These are phyloP conservation scores for Ceratocystis diversiconidia DNA, from an alignment of 2,329 filamentous ascomycete genomes.

Conservation along the genomic window DNA sequence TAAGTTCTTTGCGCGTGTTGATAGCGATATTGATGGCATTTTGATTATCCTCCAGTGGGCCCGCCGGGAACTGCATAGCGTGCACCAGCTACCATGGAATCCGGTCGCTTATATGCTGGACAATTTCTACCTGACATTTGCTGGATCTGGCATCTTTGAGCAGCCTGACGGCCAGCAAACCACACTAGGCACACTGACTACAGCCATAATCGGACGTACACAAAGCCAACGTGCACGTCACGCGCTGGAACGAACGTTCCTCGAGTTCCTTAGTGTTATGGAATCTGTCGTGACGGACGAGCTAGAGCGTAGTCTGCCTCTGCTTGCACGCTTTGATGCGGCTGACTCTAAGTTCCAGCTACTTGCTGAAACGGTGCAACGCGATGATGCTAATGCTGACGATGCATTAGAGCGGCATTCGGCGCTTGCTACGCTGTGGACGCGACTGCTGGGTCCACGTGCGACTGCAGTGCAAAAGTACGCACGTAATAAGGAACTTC, in stretches of 20 bases:
- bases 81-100: slow-evolving; percentile 45
- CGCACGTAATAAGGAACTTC: slow-evolving; percentile 71
- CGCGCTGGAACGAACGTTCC: slow-evolving; percentile 74
- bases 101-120: slow-evolving; percentile 57
- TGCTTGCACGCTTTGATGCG: slow-evolving; percentile 81
- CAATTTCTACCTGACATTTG: slow-evolving; percentile 68
- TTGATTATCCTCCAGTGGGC: slow-evolving; percentile 96
- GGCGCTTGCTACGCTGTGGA: slow-evolving; percentile 73
- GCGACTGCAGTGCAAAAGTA: slow-evolving; percentile 70
- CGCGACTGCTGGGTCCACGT: slow-evolving; percentile 64
- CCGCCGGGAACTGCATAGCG: slow-evolving; percentile 62
- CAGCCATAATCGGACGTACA: slow-evolving; percentile 63
- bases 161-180: slow-evolving; percentile 45
- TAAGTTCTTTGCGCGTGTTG: slow-evolving; percentile 83
- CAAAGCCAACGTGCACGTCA: slow-evolving; percentile 65
- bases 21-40: slow-evolving; percentile 83
- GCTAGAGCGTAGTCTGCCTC: slow-evolving; percentile 60
- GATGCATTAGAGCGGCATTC: slow-evolving; percentile 53
- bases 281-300: slow-evolving; percentile 83
- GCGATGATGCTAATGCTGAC: slow-evolving; percentile 71
- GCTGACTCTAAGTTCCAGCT: slow-evolving; percentile 87
- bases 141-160: slow-evolving; percentile 46
- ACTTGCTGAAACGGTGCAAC: slow-evolving; percentile 68
- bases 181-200: slow-evolving; percentile 52
- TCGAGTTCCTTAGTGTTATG: slow-evolving; percentile 71